Evolutionary conservation across 306 rosid species (phyloP), one percentile per base, ranked within the genome.

Genomic region (Casuarina glauca): DNA sequence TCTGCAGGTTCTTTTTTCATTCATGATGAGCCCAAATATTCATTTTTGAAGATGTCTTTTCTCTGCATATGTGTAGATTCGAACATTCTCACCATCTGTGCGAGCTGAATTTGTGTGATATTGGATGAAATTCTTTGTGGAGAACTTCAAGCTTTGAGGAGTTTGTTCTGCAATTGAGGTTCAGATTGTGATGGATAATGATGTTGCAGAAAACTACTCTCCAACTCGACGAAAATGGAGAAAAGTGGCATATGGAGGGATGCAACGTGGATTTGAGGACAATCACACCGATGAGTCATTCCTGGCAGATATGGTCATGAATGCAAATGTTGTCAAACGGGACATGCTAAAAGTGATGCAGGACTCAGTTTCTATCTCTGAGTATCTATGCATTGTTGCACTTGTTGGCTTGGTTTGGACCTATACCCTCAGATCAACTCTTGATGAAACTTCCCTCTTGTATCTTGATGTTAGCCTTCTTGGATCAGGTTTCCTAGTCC

Each of bases 191-290:
- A 90, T 88, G 89, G 84, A 82, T 86, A 45, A 17, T 70, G 54
- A 48, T 51, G 62, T 68, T 43, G 64, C 49, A 41, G 86, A 74
- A 44, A 74, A 64, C 80, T 84, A 80, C 8, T 80, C 86, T 36
- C 78, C 82, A 2, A 77, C 83, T 58, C 84, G 19, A 41, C 73
- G 86, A 52, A 90, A 77, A 83, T 94, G 98, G 97, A 86, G 90
- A 85, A 94, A 94, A 86, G 93, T 94, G 62, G 97, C 96, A 19
- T 94, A 92, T 53, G 98, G 98, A 43, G 97, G 98, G 70, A 94
- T 92, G 98, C 98, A 94, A 73, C 88, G 87, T 53, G 98, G 98
- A 52, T 94, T 86, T 76, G 90, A 87, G 79, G 98, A 92, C 78
- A 94, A 92, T 80, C 83, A 94, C 77, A 88, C 95, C 0, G 97